A percentile compares a stretch with the other conserved stretches of the same genome.
Evolutionary conservation across 495 filamentous ascomycete genomes (phyloP).

Genomic region (Neurospora pannonica): DNA sequence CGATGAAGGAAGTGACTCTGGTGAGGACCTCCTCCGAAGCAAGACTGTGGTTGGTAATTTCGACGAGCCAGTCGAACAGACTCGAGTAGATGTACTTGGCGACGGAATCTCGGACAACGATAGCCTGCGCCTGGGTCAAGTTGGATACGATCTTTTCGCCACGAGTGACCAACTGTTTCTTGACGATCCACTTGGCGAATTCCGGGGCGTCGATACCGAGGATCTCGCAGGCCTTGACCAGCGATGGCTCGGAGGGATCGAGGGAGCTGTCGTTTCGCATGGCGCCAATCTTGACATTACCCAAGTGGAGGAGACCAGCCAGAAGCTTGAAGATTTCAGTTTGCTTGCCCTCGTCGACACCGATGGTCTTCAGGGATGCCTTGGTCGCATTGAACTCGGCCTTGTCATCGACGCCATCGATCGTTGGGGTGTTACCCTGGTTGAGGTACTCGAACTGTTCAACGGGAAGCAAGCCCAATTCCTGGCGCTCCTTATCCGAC

Average conservation of each 20-base stretch:
- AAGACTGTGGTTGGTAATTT: slow-evolving; percentile 83
- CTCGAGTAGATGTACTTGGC: slow-evolving; percentile 98
- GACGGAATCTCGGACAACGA: slow-evolving; percentile 93
- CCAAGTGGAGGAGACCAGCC: slow-evolving; percentile 86
- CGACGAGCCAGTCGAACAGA: slow-evolving; percentile 97
- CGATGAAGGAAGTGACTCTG: slow-evolving; percentile 88
- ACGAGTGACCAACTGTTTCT: slow-evolving; percentile 94
- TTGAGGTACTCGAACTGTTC: slow-evolving; percentile 95
- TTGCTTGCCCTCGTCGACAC: slow-evolving; percentile 65
- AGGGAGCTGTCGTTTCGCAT: slow-evolving; percentile 81
- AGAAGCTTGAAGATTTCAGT: slow-evolving; percentile 82
- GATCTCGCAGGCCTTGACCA: slow-evolving; percentile 74
- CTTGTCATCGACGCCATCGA: slow-evolving; percentile 93
- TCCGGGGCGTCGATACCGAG: slow-evolving; percentile 79
- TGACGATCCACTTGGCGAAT: slow-evolving; percentile 98
- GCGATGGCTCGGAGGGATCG: slow-evolving; percentile 66
- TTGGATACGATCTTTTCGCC: slow-evolving; percentile 98
- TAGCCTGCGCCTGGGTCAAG: slow-evolving; percentile 84
- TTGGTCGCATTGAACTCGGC: slow-evolving; percentile 84
- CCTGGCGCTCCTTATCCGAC: slow-evolving; percentile 71
- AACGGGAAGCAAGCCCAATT: slow-evolving; percentile 64
- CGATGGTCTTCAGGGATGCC: slow-evolving; percentile 78
- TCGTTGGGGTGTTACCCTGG: slow-evolving; percentile 81
- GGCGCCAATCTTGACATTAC: slow-evolving; percentile 90
- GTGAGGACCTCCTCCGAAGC: slow-evolving; percentile 80